phyloP scores from a whole-genome alignment of 1,284 basidiomycete genomes.

The Irpex sp. region DNA sequence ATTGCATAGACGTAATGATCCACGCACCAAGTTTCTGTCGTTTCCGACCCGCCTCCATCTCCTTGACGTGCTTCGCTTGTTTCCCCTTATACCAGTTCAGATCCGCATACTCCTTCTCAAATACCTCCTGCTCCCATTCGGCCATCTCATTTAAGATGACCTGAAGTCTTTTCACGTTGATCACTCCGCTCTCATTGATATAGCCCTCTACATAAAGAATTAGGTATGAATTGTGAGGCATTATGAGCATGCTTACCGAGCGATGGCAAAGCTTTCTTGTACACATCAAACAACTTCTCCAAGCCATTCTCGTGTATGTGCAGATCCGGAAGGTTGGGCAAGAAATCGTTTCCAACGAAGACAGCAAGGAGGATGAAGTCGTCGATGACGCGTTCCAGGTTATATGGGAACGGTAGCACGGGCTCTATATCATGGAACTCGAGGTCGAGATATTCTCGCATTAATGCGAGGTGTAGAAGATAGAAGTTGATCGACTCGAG shows the following conservation, averaged over 20 bases:
- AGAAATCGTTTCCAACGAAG: slow-evolving; percentile 96
- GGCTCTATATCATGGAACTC: slow-evolving; percentile 79
- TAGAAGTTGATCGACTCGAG: slow-evolving; percentile 92
- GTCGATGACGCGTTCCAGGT: slow-evolving; percentile 92
- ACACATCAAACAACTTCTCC: slow-evolving; percentile 90
- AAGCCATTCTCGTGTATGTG: slow-evolving; percentile 98
- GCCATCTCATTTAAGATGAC: slow-evolving; percentile 87
- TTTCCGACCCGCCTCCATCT: slow-evolving; percentile 49
- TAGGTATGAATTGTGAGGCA: neutral
- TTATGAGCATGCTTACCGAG: slow-evolving; percentile 46
- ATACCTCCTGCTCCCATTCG: slow-evolving; percentile 84
- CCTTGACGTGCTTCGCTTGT: slow-evolving; percentile 68
- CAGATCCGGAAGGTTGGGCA: slow-evolving; percentile 93
- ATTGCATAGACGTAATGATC: neutral
- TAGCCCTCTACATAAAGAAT: slow-evolving; percentile 69
- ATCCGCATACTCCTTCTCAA: slow-evolving; percentile 89
- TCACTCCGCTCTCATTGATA: slow-evolving; percentile 86
- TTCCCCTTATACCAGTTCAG: slow-evolving; percentile 89
- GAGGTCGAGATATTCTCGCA: slow-evolving; percentile 96
- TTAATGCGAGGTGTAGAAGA: slow-evolving; percentile 89
- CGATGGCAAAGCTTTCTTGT: slow-evolving; percentile 86
- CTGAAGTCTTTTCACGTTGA: slow-evolving; percentile 82
- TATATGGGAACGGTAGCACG: slow-evolving; percentile 67
- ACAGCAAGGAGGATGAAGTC: slow-evolving; percentile 97
- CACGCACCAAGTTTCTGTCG: slow-evolving; percentile 49